Percentiles rank a stretch among this genome's conserved stretches.
Conservation (phyloP, 1,139 yeast genomes). For the Suhomyces kunorum region DNA sequence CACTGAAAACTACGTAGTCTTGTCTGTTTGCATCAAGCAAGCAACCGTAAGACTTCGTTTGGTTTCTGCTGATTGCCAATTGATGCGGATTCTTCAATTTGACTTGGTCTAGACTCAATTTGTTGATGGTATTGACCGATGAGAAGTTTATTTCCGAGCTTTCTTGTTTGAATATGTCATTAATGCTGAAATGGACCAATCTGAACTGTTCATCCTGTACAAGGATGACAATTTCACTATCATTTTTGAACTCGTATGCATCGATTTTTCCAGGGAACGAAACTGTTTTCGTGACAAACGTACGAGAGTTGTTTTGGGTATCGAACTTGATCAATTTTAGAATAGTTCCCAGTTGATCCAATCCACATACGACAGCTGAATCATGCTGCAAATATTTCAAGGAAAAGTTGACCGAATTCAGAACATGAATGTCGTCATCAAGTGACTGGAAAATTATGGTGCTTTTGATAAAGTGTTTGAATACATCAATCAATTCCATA, state of each 20-base stretch:
- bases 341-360: conserved; percentile 1
- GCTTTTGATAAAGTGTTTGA: conserved; percentile 19
- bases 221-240: conserved; percentile 17
- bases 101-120: conserved; percentile 10
- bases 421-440: neutral
- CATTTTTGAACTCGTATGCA: conserved; percentile 19
- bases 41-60: conserved; percentile 35
- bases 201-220: conserved; percentile 7
- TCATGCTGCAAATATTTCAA: conserved; percentile 3
- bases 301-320: neutral
- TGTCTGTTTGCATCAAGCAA: conserved; percentile 41
- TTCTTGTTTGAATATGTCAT: conserved; percentile 8
- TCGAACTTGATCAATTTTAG: conserved; percentile 6
- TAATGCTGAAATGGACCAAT: conserved; percentile 15
- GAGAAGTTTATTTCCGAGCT: neutral
- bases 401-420: conserved; percentile 2
- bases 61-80: conserved; percentile 29
- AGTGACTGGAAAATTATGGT: conserved; percentile 8
- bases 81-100: conserved; percentile 22
- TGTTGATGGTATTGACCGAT: conserved; percentile 7
- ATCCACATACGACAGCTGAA: conserved; percentile 11
- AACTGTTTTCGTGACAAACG: neutral
- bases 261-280: conserved; percentile 7
- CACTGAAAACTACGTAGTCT: conserved; percentile 36
- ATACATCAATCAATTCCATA: conserved; percentile 15